Percentiles rank a stretch among this genome's conserved stretches.
phyloP scores from a whole-genome alignment of 805 yeast species.

The Yarrowia osloensis region DNA sequence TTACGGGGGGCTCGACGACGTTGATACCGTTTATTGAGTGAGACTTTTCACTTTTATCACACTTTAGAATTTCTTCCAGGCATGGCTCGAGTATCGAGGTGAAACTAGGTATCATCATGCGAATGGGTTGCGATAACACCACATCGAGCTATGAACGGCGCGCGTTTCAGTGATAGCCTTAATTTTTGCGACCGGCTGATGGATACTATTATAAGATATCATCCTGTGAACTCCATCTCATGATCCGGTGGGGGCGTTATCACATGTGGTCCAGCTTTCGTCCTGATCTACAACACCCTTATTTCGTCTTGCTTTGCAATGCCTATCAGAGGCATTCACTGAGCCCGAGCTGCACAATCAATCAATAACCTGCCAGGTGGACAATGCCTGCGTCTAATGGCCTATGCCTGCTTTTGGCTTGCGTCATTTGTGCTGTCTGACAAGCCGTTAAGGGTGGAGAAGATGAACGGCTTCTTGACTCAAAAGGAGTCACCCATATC shows the following conservation, averaged over 20 bases:
- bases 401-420: neutral
- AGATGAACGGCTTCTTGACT: neutral
- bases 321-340: neutral
- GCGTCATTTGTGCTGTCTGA: neutral
- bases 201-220: too few relatives aligned
- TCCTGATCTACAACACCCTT: conserved; percentile 8
- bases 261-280: neutral
- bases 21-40: neutral
- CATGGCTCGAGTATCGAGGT: neutral
- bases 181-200: too few relatives aligned
- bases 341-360: neutral
- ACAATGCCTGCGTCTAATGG: neutral
- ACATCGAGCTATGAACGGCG: neutral
- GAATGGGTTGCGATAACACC: neutral
- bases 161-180: neutral
- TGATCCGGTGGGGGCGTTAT: neutral
- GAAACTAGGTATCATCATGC: neutral
- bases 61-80: neutral
- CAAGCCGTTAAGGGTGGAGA: neutral
- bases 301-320: neutral
- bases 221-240: too few relatives aligned
- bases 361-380: neutral
- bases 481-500: neutral
- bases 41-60: neutral
- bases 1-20: neutral